Percentiles rank a stretch among this genome's conserved stretches.
These are phyloP conservation scores for Leccinum variicolor DNA, from an alignment of 768 basidiomycete genomes.

Conservation along the genomic window DNA sequence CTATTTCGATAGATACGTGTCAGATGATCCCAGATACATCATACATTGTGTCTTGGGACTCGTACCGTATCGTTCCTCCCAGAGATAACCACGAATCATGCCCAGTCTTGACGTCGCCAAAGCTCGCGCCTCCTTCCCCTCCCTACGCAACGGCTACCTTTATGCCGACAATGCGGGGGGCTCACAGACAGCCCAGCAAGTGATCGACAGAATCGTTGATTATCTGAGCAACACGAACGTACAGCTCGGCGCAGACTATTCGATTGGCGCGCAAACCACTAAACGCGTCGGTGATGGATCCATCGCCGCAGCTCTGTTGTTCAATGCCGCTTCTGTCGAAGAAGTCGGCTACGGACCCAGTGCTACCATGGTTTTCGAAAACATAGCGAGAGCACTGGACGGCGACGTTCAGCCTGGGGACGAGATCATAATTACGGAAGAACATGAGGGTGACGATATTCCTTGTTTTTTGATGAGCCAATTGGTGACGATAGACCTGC, in stretches of 20 bases:
- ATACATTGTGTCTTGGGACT: not conserved
- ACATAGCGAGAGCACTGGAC: constrained; percentile 62
- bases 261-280: constrained; percentile 51
- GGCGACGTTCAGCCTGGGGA: constrained; percentile 52
- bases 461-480: not conserved
- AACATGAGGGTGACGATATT: constrained; percentile 66
- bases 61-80: not conserved
- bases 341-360: constrained; percentile 69
- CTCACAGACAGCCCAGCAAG: constrained; percentile 55
- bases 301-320: constrained; percentile 50
- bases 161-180: constrained; percentile 80
- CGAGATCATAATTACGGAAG: constrained; percentile 75
- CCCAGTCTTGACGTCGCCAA: constrained; percentile 41
- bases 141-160: constrained; percentile 55
- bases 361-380: constrained; percentile 67
- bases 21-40: constrained; percentile 1
- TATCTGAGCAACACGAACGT: constrained; percentile 73
- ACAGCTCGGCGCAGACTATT: constrained; percentile 70
- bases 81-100: constrained; percentile 8
- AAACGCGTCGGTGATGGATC: constrained; percentile 50
- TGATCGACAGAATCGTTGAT: constrained; percentile 58
- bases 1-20: not conserved
- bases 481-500: not conserved
- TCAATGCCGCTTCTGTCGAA: constrained; percentile 58
- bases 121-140: constrained; percentile 61